A percentile compares a stretch with the other conserved stretches of the same genome.
These are phyloP conservation scores for Saccharomycopsis javanensis DNA, from an alignment of 805 yeast genomes.

Conservation along the genomic window DNA sequence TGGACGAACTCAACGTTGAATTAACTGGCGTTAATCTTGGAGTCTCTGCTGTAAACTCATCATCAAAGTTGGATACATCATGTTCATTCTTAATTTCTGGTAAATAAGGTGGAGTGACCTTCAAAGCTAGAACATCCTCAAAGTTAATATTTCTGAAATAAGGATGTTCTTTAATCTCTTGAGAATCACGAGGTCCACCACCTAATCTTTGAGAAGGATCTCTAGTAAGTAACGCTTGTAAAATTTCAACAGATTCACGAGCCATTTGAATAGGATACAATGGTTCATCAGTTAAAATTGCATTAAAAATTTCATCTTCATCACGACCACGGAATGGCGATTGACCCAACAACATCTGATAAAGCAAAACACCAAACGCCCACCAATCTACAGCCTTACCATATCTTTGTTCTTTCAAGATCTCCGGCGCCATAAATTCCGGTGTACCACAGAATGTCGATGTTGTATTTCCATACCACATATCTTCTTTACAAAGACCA, in stretches of 20 bases:
- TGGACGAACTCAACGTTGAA: slow-evolving; percentile 69
- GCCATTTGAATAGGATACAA: slow-evolving; percentile 96
- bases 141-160: slow-evolving; percentile 86
- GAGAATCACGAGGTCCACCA: slow-evolving; percentile 78
- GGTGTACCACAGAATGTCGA: slow-evolving; percentile 98
- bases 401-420: slow-evolving; percentile 83
- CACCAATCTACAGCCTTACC: slow-evolving; percentile 98
- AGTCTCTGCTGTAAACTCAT: slow-evolving; percentile 87
- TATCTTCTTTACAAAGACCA: slow-evolving; percentile 91
- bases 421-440: slow-evolving; percentile 98
- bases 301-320: slow-evolving; percentile 94
- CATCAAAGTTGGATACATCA: slow-evolving; percentile 88
- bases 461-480: slow-evolving; percentile 79
- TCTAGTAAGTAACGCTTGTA: slow-evolving; percentile 83
- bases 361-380: slow-evolving; percentile 96
- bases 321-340: slow-evolving; percentile 97
- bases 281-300: slow-evolving; percentile 93
- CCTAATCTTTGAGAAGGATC: slow-evolving; percentile 84
- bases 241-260: slow-evolving; percentile 85
- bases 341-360: slow-evolving; percentile 93
- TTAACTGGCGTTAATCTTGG: slow-evolving; percentile 94
- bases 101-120: slow-evolving; percentile 78
- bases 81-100: slow-evolving; percentile 84
- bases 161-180: slow-evolving; percentile 91
- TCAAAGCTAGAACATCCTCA: slow-evolving; percentile 66